phyloP scores from a whole-genome alignment of 257 asterid species.

The Lycium barbarum region DNA sequence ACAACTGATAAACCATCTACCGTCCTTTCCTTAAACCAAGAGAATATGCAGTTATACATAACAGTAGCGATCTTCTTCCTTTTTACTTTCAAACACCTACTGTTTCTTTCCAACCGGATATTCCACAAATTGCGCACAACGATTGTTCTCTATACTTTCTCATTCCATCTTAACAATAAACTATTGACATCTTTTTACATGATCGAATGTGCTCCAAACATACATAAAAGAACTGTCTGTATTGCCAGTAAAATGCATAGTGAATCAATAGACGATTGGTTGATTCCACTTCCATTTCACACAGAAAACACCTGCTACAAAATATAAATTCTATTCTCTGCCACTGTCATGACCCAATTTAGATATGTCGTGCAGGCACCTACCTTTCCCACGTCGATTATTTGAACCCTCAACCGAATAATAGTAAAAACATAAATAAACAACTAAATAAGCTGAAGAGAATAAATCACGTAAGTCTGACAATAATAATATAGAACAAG shows the following conservation, averaged over 20 bases:
- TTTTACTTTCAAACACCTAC: neutral
- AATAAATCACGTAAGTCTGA: too few relatives aligned
- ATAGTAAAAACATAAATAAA: too few relatives aligned
- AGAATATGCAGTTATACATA: neutral
- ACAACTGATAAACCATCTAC: neutral
- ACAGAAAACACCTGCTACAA: neutral
- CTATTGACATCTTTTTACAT: slow-evolving; percentile 13
- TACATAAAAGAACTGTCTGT: neutral
- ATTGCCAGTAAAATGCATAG: neutral
- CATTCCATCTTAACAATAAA: neutral
- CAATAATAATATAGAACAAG: too few relatives aligned
- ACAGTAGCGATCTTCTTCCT: neutral
- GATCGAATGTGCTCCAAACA: neutral
- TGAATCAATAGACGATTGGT: neutral
- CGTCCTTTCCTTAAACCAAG: neutral
- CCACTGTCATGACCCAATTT: too few relatives aligned
- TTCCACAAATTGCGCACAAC: neutral
- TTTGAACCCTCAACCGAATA: too few relatives aligned
- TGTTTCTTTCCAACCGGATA: neutral
- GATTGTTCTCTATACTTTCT: neutral
- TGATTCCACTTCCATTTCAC: slow-evolving; percentile 15
- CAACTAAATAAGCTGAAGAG: too few relatives aligned
- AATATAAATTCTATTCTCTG: neutral
- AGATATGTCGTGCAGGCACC: too few relatives aligned
- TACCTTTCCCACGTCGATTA: too few relatives aligned